Percentiles rank a stretch among this genome's conserved stretches.
Evolutionary conservation across 495 filamentous ascomycete species (phyloP).

Genomic region (Cercophora newfieldiana): DNA sequence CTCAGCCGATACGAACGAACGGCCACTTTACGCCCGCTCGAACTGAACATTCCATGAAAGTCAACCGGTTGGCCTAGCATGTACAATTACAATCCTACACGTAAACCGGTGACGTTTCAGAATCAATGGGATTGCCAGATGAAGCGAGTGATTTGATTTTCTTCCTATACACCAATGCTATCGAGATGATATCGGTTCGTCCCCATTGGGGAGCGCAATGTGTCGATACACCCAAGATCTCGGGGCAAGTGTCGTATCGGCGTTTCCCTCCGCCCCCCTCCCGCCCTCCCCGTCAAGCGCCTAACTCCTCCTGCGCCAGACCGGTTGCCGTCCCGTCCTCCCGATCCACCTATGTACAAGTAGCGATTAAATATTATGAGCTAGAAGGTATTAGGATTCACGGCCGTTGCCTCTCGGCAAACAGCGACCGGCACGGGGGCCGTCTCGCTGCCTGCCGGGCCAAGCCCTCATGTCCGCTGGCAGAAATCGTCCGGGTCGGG

Average conservation of each 20-base stretch:
- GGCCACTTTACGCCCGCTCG: no score
- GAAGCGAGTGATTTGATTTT: slow-evolving; percentile 29
- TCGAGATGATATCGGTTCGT: slow-evolving; percentile 8
- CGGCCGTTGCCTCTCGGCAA: slow-evolving; percentile 11
- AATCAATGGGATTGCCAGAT: slow-evolving; percentile 39
- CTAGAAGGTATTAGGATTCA: slow-evolving; percentile 27
- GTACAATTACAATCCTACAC: no score
- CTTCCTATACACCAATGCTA: slow-evolving; percentile 15
- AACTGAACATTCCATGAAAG: no score
- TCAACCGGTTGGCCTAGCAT: not conserved
- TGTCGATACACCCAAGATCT: slow-evolving; percentile 1
- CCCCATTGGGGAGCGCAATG: not conserved
- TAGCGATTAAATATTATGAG: slow-evolving; percentile 37
- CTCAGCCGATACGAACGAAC: not conserved
- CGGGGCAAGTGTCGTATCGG: not conserved
- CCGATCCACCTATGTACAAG: slow-evolving; percentile 29
- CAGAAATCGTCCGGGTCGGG: not conserved
- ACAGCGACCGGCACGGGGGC: slow-evolving; percentile 6
- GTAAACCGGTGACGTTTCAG: no score
- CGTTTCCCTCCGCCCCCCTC: slow-evolving; percentile 10
- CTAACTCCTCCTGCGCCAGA: not conserved
- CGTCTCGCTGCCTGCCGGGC: not conserved
- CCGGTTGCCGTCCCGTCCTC: not conserved
- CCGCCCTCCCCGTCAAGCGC: not conserved
- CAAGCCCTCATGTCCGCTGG: slow-evolving; percentile 2